These are phyloP conservation scores for Microcyclospora pomicola DNA, from an alignment of 2,329 filamentous ascomycete species.

Conservation along the genomic window DNA sequence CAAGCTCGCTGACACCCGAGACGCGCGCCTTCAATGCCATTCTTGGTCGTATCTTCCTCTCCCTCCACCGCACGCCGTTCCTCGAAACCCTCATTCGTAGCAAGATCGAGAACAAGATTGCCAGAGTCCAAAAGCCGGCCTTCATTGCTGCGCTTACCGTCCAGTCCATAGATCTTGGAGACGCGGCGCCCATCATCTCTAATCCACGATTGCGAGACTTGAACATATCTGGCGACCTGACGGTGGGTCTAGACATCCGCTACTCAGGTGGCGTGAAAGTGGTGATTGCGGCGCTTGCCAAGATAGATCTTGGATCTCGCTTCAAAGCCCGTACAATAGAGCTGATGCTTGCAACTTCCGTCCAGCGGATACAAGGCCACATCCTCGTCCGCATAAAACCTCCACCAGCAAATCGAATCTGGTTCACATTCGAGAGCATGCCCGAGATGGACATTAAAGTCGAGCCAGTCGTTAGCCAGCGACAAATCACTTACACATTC, in stretches of 20 bases:
- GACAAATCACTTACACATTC: conserved; percentile 88
- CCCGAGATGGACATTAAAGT: conserved; percentile 90
- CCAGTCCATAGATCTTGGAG: conserved; percentile 70
- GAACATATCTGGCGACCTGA: conserved; percentile 80
- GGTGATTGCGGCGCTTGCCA: conserved; percentile 82
- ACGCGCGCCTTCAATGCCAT: conserved; percentile 90
- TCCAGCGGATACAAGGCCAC: conserved; percentile 78
- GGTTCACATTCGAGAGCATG: conserved; percentile 88
- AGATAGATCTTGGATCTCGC: conserved; percentile 74
- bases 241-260: conserved; percentile 71
- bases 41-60: conserved; percentile 75
- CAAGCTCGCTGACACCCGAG: conserved; percentile 67
- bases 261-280: conserved; percentile 83
- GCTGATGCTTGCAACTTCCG: conserved; percentile 68
- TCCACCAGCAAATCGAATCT: conserved; percentile 87
- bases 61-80: conserved; percentile 70
- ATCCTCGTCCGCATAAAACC: conserved; percentile 79
- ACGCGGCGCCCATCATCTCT: conserved; percentile 74
- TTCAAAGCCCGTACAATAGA: conserved; percentile 88
- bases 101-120: conserved; percentile 93
- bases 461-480: conserved; percentile 85
- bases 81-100: conserved; percentile 64
- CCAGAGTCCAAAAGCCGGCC: conserved; percentile 77
- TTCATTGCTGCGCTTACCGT: conserved; percentile 80
- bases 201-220: conserved; percentile 80